These are phyloP conservation scores for Citrus medica DNA, from an alignment of 345 rosid species.

Conservation along the genomic window DNA sequence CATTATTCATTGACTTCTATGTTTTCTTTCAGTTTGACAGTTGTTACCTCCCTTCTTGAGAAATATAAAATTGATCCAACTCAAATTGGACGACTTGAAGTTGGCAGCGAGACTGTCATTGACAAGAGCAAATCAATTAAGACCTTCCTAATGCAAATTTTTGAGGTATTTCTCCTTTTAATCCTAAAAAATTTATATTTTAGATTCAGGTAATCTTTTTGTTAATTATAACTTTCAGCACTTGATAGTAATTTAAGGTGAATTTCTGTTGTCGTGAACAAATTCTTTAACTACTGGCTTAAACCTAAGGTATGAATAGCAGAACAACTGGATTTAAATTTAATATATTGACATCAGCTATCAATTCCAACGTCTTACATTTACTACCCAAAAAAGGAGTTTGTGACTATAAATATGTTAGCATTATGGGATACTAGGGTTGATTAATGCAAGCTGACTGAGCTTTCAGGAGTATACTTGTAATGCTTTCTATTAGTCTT, in stretches of 20 bases:
- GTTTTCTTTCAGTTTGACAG: slow-evolving; percentile 8
- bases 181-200: not conserved
- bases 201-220: not conserved
- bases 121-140: slow-evolving; percentile 98
- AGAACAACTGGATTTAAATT: not conserved
- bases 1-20: not conserved
- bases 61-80: slow-evolving; percentile 16
- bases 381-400: not conserved
- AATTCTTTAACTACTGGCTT: not conserved
- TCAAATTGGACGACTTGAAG: slow-evolving; percentile 58
- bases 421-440: not conserved
- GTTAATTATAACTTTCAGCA: not conserved
- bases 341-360: not conserved
- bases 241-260: not conserved
- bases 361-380: not conserved
- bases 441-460: not conserved
- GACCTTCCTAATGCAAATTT: slow-evolving; percentile 93
- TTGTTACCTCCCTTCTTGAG: slow-evolving; percentile 25
- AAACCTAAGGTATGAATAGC: not conserved
- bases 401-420: not conserved
- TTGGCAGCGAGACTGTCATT: slow-evolving; percentile 94
- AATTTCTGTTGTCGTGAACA: not conserved
- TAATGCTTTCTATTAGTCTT: not conserved
- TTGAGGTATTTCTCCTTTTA: slow-evolving; percentile 50
- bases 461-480: not conserved